Conservation (phyloP, 164 flowering plant genomes). For the Protea cynaroides region DNA sequence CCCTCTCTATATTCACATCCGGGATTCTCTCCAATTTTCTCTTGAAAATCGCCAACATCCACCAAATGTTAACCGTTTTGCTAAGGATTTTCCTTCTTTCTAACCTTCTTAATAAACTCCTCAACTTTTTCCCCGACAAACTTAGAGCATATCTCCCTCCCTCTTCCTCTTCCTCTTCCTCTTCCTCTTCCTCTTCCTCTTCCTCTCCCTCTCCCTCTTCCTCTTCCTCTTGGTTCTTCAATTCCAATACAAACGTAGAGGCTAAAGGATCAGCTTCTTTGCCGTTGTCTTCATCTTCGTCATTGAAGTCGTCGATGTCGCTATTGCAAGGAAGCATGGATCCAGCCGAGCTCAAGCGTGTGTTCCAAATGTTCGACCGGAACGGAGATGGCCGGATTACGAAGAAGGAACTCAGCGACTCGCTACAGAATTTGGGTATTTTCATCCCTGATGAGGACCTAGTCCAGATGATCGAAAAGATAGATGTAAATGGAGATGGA, state of each 20-base stretch:
- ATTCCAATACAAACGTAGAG: not conserved
- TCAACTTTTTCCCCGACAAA: slow-evolving; percentile 35
- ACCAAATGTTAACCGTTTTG: slow-evolving; percentile 27
- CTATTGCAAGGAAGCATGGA: slow-evolving; percentile 43
- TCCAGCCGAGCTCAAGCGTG: slow-evolving; percentile 42
- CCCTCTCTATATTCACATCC: too few relatives aligned
- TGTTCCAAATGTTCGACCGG: slow-evolving; percentile 66
- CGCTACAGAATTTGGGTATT: slow-evolving; percentile 59
- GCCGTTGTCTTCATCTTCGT: not conserved
- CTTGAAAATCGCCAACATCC: too few relatives aligned
- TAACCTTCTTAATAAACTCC: slow-evolving; percentile 31
- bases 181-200: slow-evolving; percentile 21
- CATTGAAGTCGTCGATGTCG: not conserved
- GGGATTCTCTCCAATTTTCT: too few relatives aligned
- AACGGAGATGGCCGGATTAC: slow-evolving; percentile 72
- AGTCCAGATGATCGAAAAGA: slow-evolving; percentile 47
- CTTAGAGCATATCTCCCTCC: not conserved
- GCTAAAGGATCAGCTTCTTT: not conserved
- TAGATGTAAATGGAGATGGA: slow-evolving; percentile 63
- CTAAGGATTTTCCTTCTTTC: slow-evolving; percentile 25
- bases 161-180: slow-evolving; percentile 18
- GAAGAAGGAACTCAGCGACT: slow-evolving; percentile 49
- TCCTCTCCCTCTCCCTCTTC: slow-evolving; percentile 11
- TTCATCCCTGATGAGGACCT: slow-evolving; percentile 49
- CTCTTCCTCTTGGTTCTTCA: slow-evolving; percentile 28